These are phyloP conservation scores for Psilocybe azurescens DNA, from an alignment of 768 basidiomycete genomes.

Conservation along the genomic window DNA sequence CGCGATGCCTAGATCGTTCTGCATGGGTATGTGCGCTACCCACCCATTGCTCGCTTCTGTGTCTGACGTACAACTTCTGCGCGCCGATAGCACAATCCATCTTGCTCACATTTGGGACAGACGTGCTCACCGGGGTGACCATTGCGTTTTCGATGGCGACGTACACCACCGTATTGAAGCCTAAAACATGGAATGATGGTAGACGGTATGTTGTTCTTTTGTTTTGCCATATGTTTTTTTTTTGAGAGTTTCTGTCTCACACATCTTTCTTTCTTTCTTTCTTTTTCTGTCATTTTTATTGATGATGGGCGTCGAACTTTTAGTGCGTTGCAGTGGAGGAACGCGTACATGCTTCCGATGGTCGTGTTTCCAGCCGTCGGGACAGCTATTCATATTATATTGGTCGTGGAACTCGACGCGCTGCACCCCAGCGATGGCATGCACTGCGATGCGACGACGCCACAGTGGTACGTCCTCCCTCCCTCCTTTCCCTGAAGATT, in stretches of 20 bases:
- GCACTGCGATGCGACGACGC: slow-evolving; percentile 63
- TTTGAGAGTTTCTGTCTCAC: slow-evolving; percentile 8
- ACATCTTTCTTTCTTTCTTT: neutral
- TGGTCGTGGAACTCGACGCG: slow-evolving; percentile 49
- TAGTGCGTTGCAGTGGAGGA: slow-evolving; percentile 58
- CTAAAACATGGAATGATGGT: slow-evolving; percentile 45
- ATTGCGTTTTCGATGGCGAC: slow-evolving; percentile 52
- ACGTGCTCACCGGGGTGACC: slow-evolving; percentile 49
- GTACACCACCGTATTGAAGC: slow-evolving; percentile 42
- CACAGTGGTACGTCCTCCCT: slow-evolving; percentile 53
- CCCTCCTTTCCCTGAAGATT: too few species aligned
- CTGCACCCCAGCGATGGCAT: slow-evolving; percentile 55
- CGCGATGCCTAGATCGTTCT: slow-evolving; percentile 62
- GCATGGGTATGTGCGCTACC: slow-evolving; percentile 46
- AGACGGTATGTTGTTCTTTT: slow-evolving; percentile 28
- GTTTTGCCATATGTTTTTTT: too few species aligned
- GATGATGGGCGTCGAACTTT: slow-evolving; percentile 4
- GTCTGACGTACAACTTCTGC: neutral
- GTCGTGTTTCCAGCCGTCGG: slow-evolving; percentile 53
- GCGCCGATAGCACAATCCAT: slow-evolving; percentile 44
- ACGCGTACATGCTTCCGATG: slow-evolving; percentile 47
- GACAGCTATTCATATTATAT: slow-evolving; percentile 44
- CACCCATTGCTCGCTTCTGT: neutral
- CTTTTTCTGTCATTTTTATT: too few species aligned
- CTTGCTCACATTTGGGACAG: slow-evolving; percentile 46